Conservation (phyloP, 306 rosid species). For the Abrus precatorius region DNA sequence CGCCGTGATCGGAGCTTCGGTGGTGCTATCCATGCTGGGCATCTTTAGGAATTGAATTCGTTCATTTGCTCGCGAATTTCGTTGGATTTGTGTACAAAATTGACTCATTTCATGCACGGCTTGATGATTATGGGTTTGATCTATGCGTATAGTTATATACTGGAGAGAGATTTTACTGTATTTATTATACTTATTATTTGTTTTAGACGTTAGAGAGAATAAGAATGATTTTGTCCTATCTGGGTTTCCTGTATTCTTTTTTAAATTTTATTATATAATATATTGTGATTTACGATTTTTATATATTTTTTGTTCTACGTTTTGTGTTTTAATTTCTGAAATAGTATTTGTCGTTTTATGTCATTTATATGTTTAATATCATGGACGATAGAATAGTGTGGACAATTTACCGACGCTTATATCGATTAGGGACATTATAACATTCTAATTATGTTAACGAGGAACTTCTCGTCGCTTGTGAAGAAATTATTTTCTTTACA, state of each 20-base stretch:
- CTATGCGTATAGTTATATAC: not conserved
- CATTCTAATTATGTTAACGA: no score
- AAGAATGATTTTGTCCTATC: constrained; percentile 18
- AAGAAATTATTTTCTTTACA: no score
- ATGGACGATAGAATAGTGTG: no score
- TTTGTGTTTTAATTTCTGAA: no score
- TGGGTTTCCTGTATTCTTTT: not conserved
- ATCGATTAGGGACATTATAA: no score
- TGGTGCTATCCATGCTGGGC: constrained; percentile 45
- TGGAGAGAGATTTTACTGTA: constrained; percentile 5
- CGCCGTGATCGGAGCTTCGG: constrained; percentile 51
- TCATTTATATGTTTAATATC: no score
- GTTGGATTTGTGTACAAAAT: constrained; percentile 5
- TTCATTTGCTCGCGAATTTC: not conserved
- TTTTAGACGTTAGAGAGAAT: constrained; percentile 39
- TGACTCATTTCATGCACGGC: not conserved
- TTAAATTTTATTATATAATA: not conserved
- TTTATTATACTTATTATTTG: constrained; percentile 28
- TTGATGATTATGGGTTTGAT: not conserved
- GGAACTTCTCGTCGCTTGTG: no score
- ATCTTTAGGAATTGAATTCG: constrained; percentile 41
- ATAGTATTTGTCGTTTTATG: not conserved
- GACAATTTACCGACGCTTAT: no score
- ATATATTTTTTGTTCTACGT: not conserved
- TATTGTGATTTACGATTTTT: not conserved